These are phyloP conservation scores for Plantago major DNA, from an alignment of 257 asterid genomes.

Conservation along the genomic window DNA sequence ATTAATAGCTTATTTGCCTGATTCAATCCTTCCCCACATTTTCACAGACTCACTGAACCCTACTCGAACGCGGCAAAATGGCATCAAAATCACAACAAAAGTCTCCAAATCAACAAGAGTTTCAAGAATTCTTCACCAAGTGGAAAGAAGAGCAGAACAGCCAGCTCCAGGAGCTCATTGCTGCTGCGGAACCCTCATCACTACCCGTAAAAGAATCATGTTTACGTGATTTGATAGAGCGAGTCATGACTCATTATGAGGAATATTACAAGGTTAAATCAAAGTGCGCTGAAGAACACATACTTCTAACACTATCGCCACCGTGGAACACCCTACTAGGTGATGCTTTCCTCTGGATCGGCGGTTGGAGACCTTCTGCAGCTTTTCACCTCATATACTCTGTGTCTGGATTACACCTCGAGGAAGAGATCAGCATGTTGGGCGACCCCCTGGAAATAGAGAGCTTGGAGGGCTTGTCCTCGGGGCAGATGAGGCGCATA, in stretches of 20 bases:
- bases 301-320: slow-evolving; percentile 28
- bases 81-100: neutral
- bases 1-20: too few species aligned
- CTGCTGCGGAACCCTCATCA: slow-evolving; percentile 1
- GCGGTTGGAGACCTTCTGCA: slow-evolving; percentile 52
- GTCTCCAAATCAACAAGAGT: neutral
- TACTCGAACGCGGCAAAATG: neutral
- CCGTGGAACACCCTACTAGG: slow-evolving; percentile 37
- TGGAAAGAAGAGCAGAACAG: slow-evolving; percentile 9
- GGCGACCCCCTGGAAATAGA: neutral
- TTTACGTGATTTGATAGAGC: slow-evolving; percentile 11
- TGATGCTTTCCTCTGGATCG: slow-evolving; percentile 46
- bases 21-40: too few species aligned
- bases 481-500: slow-evolving; percentile 22
- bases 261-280: slow-evolving; percentile 35
- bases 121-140: neutral
- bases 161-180: slow-evolving; percentile 14
- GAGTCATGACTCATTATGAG: slow-evolving; percentile 29
- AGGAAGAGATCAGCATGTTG: slow-evolving; percentile 24
- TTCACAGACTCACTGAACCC: neutral
- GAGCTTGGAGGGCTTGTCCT: slow-evolving; percentile 25
- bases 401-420: slow-evolving; percentile 36
- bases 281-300: slow-evolving; percentile 18
- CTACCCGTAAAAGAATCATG: slow-evolving; percentile 4
- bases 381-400: slow-evolving; percentile 48